A percentile compares a stretch with the other conserved stretches of the same genome.
phyloP scores from a whole-genome alignment of 768 basidiomycete genomes.

The Cystofilobasidium macerans region DNA sequence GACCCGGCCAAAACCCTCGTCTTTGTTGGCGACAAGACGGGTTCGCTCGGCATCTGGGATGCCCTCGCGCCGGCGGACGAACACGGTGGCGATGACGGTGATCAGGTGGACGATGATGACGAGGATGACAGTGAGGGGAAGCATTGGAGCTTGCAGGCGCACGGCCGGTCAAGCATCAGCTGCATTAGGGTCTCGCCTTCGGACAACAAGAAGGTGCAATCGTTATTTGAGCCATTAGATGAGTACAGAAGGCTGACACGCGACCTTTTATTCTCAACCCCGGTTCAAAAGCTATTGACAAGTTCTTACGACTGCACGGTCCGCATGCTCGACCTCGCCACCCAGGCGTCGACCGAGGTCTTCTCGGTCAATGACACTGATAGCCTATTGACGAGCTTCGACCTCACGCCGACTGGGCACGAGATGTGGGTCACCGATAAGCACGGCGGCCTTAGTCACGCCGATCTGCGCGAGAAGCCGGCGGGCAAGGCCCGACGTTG shows the following conservation, averaged over 20 bases:
- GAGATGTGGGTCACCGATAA: constrained; percentile 37
- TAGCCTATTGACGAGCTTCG: constrained; percentile 40
- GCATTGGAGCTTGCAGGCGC: constrained; percentile 38
- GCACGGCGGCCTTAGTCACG: constrained; percentile 31
- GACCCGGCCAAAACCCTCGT: constrained; percentile 36
- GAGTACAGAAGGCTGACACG: not conserved
- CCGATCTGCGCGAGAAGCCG: constrained; percentile 35
- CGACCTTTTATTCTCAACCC: not conserved
- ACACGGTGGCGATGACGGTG: constrained; percentile 27
- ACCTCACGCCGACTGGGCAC: constrained; percentile 36
- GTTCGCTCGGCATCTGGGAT: constrained; percentile 37
- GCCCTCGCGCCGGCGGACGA: constrained; percentile 1
- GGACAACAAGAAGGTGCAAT: constrained; percentile 35
- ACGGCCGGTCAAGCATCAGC: constrained; percentile 35
- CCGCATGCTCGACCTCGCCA: constrained; percentile 37
- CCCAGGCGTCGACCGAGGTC: constrained; percentile 36
- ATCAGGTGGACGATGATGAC: constrained; percentile 28
- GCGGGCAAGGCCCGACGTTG: constrained; percentile 28
- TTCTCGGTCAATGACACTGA: constrained; percentile 38
- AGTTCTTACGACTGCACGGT: constrained; percentile 42
- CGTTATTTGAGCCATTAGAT: too few species aligned
- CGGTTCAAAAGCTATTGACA: constrained; percentile 35
- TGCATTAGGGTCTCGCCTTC: constrained; percentile 39
- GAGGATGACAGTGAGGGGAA: constrained; percentile 22
- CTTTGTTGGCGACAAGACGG: constrained; percentile 39